Conservation (phyloP, 352 stramenopile species). For the Phytophthora pinifolia region DNA sequence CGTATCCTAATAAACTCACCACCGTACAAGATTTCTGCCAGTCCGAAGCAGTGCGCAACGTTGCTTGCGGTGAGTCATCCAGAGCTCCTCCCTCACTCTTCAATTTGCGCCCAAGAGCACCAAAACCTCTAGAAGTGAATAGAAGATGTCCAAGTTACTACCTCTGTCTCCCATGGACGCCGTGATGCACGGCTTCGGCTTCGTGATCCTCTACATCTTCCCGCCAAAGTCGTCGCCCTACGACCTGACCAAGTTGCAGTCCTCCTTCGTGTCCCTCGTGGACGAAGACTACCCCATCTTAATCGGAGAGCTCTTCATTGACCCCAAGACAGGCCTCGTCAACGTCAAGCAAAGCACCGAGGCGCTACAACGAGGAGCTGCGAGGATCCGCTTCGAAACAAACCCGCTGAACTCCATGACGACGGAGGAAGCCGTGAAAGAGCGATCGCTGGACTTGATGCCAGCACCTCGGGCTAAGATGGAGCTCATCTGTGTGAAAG, state of each 20-base stretch:
- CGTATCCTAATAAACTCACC: too few relatives aligned
- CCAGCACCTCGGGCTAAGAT: conserved; percentile 7
- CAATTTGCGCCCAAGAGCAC: background rate
- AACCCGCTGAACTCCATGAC: conserved; percentile 18
- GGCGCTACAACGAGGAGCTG: conserved; percentile 12
- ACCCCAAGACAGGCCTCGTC: conserved; percentile 28
- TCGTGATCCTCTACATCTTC: conserved; percentile 57
- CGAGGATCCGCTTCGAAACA: conserved; percentile 35
- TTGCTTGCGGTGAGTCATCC: conserved; percentile 5
- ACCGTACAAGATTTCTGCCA: conserved; percentile 6
- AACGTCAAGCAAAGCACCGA: conserved; percentile 30
- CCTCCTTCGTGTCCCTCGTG: conserved; percentile 32
- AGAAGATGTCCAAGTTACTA: conserved; percentile 2
- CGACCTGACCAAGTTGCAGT: conserved; percentile 35
- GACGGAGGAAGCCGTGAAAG: conserved; percentile 33
- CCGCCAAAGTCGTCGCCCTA: conserved; percentile 18
- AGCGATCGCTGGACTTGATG: conserved; percentile 32
- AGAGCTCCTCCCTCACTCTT: background rate
- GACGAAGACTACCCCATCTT: conserved; percentile 48
- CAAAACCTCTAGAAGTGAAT: background rate
- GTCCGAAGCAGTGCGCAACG: conserved; percentile 13
- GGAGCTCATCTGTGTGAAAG: conserved; percentile 38
- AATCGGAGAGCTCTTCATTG: conserved; percentile 28
- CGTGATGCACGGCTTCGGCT: conserved; percentile 40
- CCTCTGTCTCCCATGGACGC: conserved; percentile 50